Base-by-base conservation (phyloP, 2,329 filamentous ascomycete genomes). In the Aspergillus pseudoterreus region DNA sequence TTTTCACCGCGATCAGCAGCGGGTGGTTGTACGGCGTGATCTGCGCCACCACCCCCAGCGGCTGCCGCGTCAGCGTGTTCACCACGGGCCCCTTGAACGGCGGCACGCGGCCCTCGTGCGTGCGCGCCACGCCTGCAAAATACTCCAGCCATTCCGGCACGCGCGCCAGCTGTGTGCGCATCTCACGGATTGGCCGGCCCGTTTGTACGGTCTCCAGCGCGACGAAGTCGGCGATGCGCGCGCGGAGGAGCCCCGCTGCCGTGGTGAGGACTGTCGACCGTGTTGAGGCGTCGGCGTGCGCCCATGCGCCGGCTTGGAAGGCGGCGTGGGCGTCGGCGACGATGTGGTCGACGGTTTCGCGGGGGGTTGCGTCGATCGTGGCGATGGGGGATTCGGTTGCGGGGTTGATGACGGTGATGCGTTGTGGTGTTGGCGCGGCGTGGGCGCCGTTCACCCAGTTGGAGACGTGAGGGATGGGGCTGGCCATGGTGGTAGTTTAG, bases 151-250 rank as follows among this genome's bases (percentile, higher is more conserved):
- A 89, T 52, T 69, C 68, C 4, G 70, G 66, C 2, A 73, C 59
- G 41, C 82, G 81, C 1, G 83, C 78, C 0, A 89, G 74, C 64
- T 89, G 86, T 1, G 85, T 84, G 45, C 78, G 76, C 84, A 90
- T 87, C 65, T 89, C 86, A 22, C 85, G 82, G 24, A 86, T 74
- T 0, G 82, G 82, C 0, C 86, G 82, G 2, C 86, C 86, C 0
- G 86, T 90, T 66, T 89, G 86, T 32, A 68, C 72, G 6, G 86
- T 83, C 66, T 90, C 86, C 4, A 87, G 75, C 8, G 72, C 67
- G 45, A 88, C 84, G 36, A 89, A 76, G 0, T 71, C 66, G 0
- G 80, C 75, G 1, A 89, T 72, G 6, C 77, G 72, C 0, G 66
- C 64, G 1, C 75, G 73, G 3, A 88, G 74, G 0, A 85, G 72